phyloP scores from a whole-genome alignment of 495 filamentous ascomycete species.

The Parathielavia appendiculata region DNA sequence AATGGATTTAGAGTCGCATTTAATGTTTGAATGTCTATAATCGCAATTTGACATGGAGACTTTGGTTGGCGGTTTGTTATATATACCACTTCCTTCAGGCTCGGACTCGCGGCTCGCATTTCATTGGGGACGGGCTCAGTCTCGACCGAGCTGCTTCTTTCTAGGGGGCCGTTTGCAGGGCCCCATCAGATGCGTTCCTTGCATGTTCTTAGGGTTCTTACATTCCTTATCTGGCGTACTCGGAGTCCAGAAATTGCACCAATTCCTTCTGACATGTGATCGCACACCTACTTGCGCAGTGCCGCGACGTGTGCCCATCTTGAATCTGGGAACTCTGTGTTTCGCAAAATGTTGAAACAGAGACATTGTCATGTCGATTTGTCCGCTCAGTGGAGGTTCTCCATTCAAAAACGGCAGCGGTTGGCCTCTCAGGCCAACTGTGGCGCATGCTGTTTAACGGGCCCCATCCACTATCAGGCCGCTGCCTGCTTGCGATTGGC shows the following conservation, averaged over 20 bases:
- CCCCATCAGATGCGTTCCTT: not conserved
- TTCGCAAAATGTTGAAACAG: no score
- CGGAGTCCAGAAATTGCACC: slow-evolving; percentile 1
- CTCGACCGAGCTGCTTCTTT: not conserved
- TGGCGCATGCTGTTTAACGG: not conserved
- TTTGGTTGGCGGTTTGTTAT: slow-evolving; percentile 9
- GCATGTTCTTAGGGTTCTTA: not conserved
- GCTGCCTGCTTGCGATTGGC: slow-evolving; percentile 16
- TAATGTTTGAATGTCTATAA: slow-evolving; percentile 30
- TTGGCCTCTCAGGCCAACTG: not conserved
- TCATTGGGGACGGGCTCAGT: not conserved
- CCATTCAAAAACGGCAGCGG: not conserved
- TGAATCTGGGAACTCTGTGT: no score
- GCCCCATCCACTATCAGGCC: not conserved
- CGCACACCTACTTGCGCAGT: not conserved
- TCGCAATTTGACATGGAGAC: slow-evolving; percentile 41
- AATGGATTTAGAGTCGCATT: slow-evolving; percentile 24
- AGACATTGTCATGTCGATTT: no score
- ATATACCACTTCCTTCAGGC: not conserved
- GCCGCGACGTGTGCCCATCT: no score
- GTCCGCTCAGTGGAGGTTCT: no score
- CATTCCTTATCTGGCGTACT: slow-evolving; percentile 9
- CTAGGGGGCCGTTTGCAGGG: not conserved
- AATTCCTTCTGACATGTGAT: not conserved
- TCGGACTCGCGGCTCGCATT: no score